phyloP scores from a whole-genome alignment of 805 yeast species.

The Yarrowia sp. region DNA sequence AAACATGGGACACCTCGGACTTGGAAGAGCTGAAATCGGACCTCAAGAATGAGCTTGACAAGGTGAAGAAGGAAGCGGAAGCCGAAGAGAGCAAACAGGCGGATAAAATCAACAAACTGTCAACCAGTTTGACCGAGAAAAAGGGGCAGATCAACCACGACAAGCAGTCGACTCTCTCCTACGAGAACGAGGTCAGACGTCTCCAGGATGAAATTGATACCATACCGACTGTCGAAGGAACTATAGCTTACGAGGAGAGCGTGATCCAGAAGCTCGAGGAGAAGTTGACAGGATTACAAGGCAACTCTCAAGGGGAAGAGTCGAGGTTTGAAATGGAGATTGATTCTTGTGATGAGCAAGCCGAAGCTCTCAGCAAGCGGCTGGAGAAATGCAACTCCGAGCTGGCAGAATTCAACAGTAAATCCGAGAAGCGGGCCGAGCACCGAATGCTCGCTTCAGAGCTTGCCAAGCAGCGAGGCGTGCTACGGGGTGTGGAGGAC shows the following conservation, averaged over 20 bases:
- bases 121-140: slow-evolving; percentile 8
- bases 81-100: slow-evolving; percentile 37
- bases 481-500: slow-evolving; percentile 7
- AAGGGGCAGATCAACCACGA: slow-evolving; percentile 1
- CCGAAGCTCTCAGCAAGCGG: not conserved
- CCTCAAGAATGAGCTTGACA: slow-evolving; percentile 13
- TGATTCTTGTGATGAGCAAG: slow-evolving; percentile 1
- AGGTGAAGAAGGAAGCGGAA: slow-evolving; percentile 40
- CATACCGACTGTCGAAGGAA: slow-evolving; percentile 25
- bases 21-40: not conserved
- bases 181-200: slow-evolving; percentile 12
- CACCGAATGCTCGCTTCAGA: slow-evolving; percentile 6
- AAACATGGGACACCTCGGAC: not conserved
- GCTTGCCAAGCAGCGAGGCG: not conserved
- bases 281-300: slow-evolving; percentile 3
- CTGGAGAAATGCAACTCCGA: slow-evolving; percentile 30
- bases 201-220: slow-evolving; percentile 26
- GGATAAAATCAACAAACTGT: not conserved
- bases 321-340: slow-evolving; percentile 5
- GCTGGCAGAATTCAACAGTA: slow-evolving; percentile 26
- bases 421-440: slow-evolving; percentile 26
- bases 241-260: slow-evolving; percentile 27
- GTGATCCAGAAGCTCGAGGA: slow-evolving; percentile 12
- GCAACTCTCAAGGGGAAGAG: slow-evolving; percentile 6
- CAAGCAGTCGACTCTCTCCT: not conserved